These are phyloP conservation scores for Suillus bovinus DNA, from an alignment of 768 basidiomycete species.

Conservation along the genomic window DNA sequence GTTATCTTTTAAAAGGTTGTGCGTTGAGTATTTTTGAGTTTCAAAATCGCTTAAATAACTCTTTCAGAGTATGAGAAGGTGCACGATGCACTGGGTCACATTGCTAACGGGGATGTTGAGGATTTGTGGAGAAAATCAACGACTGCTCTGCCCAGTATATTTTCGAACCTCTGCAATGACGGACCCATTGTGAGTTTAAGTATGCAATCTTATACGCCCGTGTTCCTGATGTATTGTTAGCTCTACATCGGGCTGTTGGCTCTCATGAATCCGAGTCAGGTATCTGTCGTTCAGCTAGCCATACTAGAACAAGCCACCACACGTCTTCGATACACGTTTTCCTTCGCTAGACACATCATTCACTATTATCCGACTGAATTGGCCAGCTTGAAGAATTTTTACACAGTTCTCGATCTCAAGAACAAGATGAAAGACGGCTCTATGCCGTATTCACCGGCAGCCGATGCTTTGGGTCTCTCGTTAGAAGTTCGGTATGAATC, in stretches of 20 bases:
- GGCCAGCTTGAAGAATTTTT: slow-evolving; percentile 24
- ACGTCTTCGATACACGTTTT: slow-evolving; percentile 26
- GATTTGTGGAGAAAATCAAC: slow-evolving; percentile 10
- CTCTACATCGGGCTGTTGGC: slow-evolving; percentile 32
- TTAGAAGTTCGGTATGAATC: slow-evolving; percentile 21
- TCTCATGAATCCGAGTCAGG: slow-evolving; percentile 23
- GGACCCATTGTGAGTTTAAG: slow-evolving; percentile 19
- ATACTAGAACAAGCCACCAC: slow-evolving; percentile 27
- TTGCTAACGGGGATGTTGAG: slow-evolving; percentile 16
- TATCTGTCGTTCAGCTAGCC: slow-evolving; percentile 33
- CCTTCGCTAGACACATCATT: not conserved
- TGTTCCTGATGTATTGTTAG: slow-evolving; percentile 8
- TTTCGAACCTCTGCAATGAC: slow-evolving; percentile 18
- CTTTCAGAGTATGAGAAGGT: slow-evolving; percentile 24
- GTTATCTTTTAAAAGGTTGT: slow-evolving; percentile 18
- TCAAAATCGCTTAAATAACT: not conserved
- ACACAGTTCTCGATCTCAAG: slow-evolving; percentile 19
- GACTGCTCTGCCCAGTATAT: slow-evolving; percentile 10
- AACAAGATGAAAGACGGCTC: slow-evolving; percentile 30
- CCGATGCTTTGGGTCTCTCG: slow-evolving; percentile 14
- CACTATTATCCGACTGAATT: slow-evolving; percentile 17
- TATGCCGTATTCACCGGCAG: slow-evolving; percentile 23
- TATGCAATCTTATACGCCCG: not conserved
- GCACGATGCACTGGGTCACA: slow-evolving; percentile 20
- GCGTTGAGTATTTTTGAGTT: not conserved